Base-by-base conservation (phyloP, 2,329 filamentous ascomycete species). In the Rhexocercosporidium sp. region DNA sequence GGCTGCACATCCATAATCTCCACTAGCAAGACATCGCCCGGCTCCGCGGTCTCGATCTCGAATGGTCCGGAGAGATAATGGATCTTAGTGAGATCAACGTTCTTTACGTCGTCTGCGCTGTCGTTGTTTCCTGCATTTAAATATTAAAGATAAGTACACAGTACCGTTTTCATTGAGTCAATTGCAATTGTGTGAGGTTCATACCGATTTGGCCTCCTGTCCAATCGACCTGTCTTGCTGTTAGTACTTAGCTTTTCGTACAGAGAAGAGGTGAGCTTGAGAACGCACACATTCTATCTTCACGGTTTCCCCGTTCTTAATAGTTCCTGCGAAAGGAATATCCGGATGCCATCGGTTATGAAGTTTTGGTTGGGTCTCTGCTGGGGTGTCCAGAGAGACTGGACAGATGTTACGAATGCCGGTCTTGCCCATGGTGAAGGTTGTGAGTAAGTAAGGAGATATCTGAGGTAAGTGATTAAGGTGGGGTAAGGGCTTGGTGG, bases 301-400 rank as follows among this genome's bases (percentile, higher is more conserved):
- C 72, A 97, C 94, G 0, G 92, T 92, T 80, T 97, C 94, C 34
- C 90, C 90, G 75, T 94, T 89, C 74, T 91, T 89, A 75, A 97
- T 93, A 1, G 85, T 88, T 37, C 84, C 91, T 60, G 84, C 85
- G 65, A 86, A 88, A 0, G 94, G 94, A 61, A 97, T 90, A 71
- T 97, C 94, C 41, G 94, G 94, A 76, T 97, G 94, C 94, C 94
- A 97, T 78, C 94, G 86, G 76, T 97, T 97, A 80, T 95, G 92
- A 11, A 94, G 81, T 61, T 86, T 85, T 1, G 86, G 79, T 76
- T 95, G 92, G 70, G 93, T 87, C 41, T 84, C 82, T 5, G 92
- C 91, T 39, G 90, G 89, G 77, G 87, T 92, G 66, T 92, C 85
- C 31, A 94, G 81, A 75, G 90, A 89, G 51, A 95, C 90, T 77